Conservation (phyloP, 2,329 filamentous ascomycete genomes). For the Neodidymelliopsis sp. region DNA sequence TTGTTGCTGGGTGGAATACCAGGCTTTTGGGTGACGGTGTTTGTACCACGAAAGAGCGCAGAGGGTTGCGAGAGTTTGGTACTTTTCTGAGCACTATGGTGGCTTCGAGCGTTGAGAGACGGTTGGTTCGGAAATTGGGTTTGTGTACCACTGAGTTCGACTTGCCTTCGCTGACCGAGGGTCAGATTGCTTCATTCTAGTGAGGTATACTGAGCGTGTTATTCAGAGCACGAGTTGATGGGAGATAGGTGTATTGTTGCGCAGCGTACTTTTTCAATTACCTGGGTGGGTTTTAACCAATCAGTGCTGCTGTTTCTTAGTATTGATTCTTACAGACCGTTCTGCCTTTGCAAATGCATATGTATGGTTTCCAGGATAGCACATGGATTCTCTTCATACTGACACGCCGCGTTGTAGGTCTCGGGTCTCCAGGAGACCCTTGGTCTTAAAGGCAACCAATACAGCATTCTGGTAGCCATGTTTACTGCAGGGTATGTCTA, state of each 20-base stretch:
- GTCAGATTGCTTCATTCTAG: conserved; percentile 39
- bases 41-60: conserved; percentile 14
- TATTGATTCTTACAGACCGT: conserved; percentile 21
- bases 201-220: not conserved
- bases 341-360: conserved; percentile 43
- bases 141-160: not conserved
- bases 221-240: not conserved
- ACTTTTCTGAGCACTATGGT: conserved; percentile 5
- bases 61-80: conserved; percentile 8
- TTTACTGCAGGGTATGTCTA: conserved; percentile 36
- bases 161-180: too few relatives aligned
- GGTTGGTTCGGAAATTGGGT: conserved; percentile 39
- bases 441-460: conserved; percentile 34
- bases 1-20: not conserved
- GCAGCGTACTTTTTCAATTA: conserved; percentile 45
- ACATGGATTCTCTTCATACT: not conserved
- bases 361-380: conserved; percentile 11
- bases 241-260: conserved; percentile 37
- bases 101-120: conserved; percentile 25
- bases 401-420: conserved; percentile 18
- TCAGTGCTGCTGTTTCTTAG: too few relatives aligned
- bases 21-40: not conserved
- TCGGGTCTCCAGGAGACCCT: conserved; percentile 39
- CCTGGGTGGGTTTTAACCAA: conserved; percentile 23
- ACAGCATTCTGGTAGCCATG: conserved; percentile 39